Base-by-base conservation (phyloP, 495 filamentous ascomycete species). In the Daldinia concentrica region DNA sequence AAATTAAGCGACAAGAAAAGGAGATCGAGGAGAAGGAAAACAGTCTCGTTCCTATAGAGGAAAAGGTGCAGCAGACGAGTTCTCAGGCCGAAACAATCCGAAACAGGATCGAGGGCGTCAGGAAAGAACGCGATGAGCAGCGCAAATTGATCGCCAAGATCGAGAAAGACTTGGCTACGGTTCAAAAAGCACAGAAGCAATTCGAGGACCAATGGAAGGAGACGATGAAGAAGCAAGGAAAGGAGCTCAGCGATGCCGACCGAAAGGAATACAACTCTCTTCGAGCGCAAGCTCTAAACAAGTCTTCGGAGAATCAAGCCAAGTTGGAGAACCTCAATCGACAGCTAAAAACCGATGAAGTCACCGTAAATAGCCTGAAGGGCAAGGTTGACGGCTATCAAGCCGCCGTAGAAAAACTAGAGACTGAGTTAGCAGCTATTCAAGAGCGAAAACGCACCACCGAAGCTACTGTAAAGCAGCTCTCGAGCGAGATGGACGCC, bases 181-280 rank as follows among this genome's bases (percentile, higher is more conserved):
- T 98, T 8, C 89, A 97, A 79, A 98, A 96, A 76, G 94, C 94
- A 0, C 93, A 96, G 77, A 86, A 90, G 55, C 90, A 92, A 68
- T 98, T 95, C 86, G 94, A 97, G 78, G 86, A 87, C 11, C 91
- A 98, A 68, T 95, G 92, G 87, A 86, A 89, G 62, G 92, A 94
- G 74, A 86, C 88, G 6, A 86, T 93, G 63, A 94, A 91, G 82
- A 91, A 94, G 72, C 88, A 93, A 73, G 95, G 95, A 58, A 90
- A 89, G 62, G 92, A 94, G 71, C 82, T 98, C 48, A 95, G 89
- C 74, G 92, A 95, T 68, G 86, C 86, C 9, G 95, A 99, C 78
- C 85, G 93, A 56, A 93, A 95, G 73, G 92, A 97, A 78, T 98
- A 98, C 81, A 93, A 92, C 69, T 87, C 87, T 39, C 88, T 98